Evolutionary conservation across 192 early-diverging fungal genomes (phyloP).

Genomic region (Rhizoclosmatium globosum): DNA sequence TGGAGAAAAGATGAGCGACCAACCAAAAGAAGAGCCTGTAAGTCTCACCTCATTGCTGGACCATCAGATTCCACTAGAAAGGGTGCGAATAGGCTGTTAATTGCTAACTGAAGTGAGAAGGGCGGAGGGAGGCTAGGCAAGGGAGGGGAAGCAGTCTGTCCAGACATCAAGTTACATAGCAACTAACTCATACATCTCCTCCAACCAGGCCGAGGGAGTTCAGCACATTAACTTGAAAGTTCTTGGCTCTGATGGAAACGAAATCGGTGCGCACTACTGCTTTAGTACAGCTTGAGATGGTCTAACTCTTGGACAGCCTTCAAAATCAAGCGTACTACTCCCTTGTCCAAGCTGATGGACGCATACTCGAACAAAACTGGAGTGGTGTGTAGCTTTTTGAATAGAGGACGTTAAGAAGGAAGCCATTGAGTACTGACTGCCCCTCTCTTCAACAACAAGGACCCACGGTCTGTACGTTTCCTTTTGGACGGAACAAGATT

Average conservation of each 20-base stretch:
- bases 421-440: background rate
- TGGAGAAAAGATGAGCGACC: too few species aligned
- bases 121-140: background rate
- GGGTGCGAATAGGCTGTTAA: background rate
- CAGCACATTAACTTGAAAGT: slow-evolving; percentile 95
- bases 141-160: background rate
- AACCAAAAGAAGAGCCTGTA: too few species aligned
- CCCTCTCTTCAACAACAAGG: slow-evolving; percentile 42
- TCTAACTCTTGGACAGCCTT: slow-evolving; percentile 73
- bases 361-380: slow-evolving; percentile 91
- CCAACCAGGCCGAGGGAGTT: slow-evolving; percentile 32
- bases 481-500: slow-evolving; percentile 91
- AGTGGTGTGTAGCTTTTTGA: slow-evolving; percentile 44
- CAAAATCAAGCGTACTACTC: slow-evolving; percentile 95
- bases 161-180: background rate
- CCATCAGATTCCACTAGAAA: too few species aligned
- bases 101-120: background rate
- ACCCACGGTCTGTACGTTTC: slow-evolving; percentile 83
- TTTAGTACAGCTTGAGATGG: background rate
- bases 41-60: too few species aligned
- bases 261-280: slow-evolving; percentile 70
- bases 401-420: background rate
- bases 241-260: slow-evolving; percentile 64
- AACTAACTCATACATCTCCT: background rate
- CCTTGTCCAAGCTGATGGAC: slow-evolving; percentile 92